Evolutionary conservation across 2,329 filamentous ascomycete genomes (phyloP), one percentile per base, ranked within the genome.

Genomic region (Lasiodiplodia gonubiensis): DNA sequence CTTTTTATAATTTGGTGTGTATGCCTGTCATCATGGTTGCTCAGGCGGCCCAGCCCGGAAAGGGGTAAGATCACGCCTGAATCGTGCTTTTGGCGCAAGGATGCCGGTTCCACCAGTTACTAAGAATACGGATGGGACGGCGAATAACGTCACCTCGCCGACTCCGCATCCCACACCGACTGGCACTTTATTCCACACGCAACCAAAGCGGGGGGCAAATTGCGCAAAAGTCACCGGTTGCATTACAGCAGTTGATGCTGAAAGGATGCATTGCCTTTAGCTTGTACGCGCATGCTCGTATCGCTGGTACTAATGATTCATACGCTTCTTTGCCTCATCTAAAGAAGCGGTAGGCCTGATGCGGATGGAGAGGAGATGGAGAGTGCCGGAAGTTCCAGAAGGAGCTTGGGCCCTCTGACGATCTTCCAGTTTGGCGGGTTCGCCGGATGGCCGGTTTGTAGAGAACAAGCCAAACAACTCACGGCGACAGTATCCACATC

Each of bases 31-130:
- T 23, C 23, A 11, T 49, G 11, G 12, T 18, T 18, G 23, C 11
- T 25, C 35, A 39, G 23, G 37, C 42, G 23, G 55, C 35, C 21
- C n/a, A 18, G 37, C 55, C 23, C 30, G 7, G n/a, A 60, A 48
- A 46, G 55, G 55, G 55, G 23, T 25, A 46, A 60, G 55, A 60
- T 60, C 55, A 60, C 25, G 55, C 55, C 30, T 48, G 55, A 60
- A 21, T 60, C 55, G 39, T 48, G 55, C 37, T 48, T 25, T 16
- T 23, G 6, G 35, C 53, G 30, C 18, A 35, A n/a, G 53, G 53
- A 37, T 55, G 42, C 39, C 21, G 53, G 53, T 27, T 55, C 53
- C 53, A 35, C 30, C 18, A 4, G 55, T 16, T 42, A 21, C 55
- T 60, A 48, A 60, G 37, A 60, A 48, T 48, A 60, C 55, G 55